phyloP scores from a whole-genome alignment of 2,329 filamentous ascomycete genomes.

The Arthroderma sp. region DNA sequence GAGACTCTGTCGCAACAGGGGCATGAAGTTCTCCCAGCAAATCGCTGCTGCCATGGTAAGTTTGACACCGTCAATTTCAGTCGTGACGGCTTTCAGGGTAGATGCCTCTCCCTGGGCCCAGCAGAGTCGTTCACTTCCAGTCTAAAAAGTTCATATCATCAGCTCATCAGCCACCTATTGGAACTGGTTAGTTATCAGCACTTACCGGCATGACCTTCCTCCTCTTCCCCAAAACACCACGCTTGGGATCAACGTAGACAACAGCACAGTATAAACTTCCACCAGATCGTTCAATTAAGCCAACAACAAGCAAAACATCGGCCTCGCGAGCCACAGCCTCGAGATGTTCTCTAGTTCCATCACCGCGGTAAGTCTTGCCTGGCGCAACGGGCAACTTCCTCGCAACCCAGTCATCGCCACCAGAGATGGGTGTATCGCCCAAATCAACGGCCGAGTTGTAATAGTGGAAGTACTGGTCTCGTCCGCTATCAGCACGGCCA shows the following conservation, averaged over 20 bases:
- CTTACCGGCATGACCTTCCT: conserved; percentile 80
- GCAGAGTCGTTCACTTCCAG: conserved; percentile 66
- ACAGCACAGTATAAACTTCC: conserved; percentile 75
- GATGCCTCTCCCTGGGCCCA: conserved; percentile 78
- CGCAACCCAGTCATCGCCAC: conserved; percentile 58
- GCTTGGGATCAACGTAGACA: conserved; percentile 64
- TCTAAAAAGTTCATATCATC: conserved; percentile 32
- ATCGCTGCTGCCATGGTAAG: conserved; percentile 77
- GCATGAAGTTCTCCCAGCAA: conserved; percentile 98
- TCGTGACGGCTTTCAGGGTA: conserved; percentile 66
- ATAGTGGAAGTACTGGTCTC: conserved; percentile 72
- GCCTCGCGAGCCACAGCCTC: conserved; percentile 64
- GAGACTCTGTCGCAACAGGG: conserved; percentile 65
- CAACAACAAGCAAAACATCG: conserved; percentile 69
- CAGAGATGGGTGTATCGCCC: conserved; percentile 62
- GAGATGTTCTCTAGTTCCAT: conserved; percentile 67
- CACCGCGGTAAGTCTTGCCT: conserved; percentile 45
- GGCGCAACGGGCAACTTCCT: conserved; percentile 42
- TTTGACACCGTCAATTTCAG: conserved; percentile 63
- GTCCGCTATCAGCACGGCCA: conserved; percentile 51
- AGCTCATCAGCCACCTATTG: neutral
- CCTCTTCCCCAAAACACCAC: conserved; percentile 68
- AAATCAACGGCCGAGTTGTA: conserved; percentile 69
- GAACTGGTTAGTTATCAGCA: conserved; percentile 9
- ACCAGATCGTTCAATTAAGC: conserved; percentile 64